Base-by-base conservation (phyloP, 2,329 filamentous ascomycete species). In the Aquanectria penicillioides region DNA sequence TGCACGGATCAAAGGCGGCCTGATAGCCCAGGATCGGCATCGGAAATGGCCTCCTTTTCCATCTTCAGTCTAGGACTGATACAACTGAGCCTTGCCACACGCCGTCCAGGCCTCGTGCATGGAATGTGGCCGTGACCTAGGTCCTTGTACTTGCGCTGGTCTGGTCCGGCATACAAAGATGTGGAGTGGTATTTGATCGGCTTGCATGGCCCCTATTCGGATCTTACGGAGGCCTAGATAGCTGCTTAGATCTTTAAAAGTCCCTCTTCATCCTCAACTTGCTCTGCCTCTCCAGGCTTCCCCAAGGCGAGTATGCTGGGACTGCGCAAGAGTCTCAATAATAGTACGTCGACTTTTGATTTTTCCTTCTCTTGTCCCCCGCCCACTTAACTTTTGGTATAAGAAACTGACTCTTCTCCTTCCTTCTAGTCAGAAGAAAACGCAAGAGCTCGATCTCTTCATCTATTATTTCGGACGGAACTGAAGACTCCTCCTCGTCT, bases 291-390 rank as follows among this genome's bases (percentile, higher is more conserved):
- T 11, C 17, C 33, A 25, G 47, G 25, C 52, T 29, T 29, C 36
- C 33, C n/a, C n/a, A 44, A 51, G 54, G 41, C 54, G 20, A 57
- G 47, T 46, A 57, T 50, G 38, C 47, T 34, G 20, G 36, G 47
- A 11, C 44, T 57, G 41, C 47, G 44, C 33, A 57, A 57, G 26
- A 49, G 40, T 26, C 26, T 57, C 25, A n/a, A 15, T n/a, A 36
- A 51, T 20, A 29, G 54, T 57, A 37, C 12, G 47, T 52, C 29
- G 4, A 5, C 4, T 22, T 15, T 25, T 28, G 11, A 31, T 33
- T 33, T 22, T 11, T 15, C 8, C 28, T 48, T 7, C 12, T 15
- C 6, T 15, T 26, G 31, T 36, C 46, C 23, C 18, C 8, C 22
- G 18, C 10, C 5, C 15, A 31, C 23, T 20, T 12, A 13, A 20